Evolutionary conservation across 2,329 filamentous ascomycete genomes (phyloP), one percentile per base, ranked within the genome.

Genomic region (Aspergillaceae sp.): DNA sequence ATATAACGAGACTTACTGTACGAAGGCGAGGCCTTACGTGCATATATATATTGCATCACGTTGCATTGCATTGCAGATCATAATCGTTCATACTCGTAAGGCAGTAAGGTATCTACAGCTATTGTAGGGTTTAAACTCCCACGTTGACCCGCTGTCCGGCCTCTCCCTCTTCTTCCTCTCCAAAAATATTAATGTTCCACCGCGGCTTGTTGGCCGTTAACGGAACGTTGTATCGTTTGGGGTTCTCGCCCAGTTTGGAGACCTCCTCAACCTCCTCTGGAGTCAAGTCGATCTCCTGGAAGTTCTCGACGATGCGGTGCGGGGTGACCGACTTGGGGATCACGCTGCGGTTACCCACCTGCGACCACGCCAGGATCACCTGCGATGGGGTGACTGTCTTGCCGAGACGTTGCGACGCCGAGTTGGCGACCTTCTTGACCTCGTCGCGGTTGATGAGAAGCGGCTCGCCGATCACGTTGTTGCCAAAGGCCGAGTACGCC

Each of bases 401-500:
- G 38, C 65, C 63, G 34, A 61, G 60, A 34, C 65, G 58, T 56
- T 64, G 58, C 44, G 62, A 53, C 46, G 59, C 65, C 56, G 80
- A 77, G 68, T 81, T 80, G 63, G 82, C 76, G 19, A 85, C 79
- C 44, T 85, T 70, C 65, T 80, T 74, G 43, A 83, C 69, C 33
- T 83, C 74, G 1, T 79, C 75, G 61, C 79, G 81, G 47, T 80
- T 79, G 51, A 77, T 75, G 56, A 86, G 71, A 48, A 86, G 71
- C 44, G 83, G 82, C 8, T 80, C 77, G 40, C 80, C 79, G 4
- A 82, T 63, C 42, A 67, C 67, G 63, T 78, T 79, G 64, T 78
- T 79, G 9, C 74, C 81, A 26, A 84, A 74, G 3, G 82, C 65
- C 36, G 78, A 83, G 65, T 84, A 84, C 4, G 80, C 80, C 56